A percentile compares a stretch with the other conserved stretches of the same genome.
These are phyloP conservation scores for Chloranthus sessilifolius DNA, from an alignment of 164 flowering plant species.

Conservation along the genomic window DNA sequence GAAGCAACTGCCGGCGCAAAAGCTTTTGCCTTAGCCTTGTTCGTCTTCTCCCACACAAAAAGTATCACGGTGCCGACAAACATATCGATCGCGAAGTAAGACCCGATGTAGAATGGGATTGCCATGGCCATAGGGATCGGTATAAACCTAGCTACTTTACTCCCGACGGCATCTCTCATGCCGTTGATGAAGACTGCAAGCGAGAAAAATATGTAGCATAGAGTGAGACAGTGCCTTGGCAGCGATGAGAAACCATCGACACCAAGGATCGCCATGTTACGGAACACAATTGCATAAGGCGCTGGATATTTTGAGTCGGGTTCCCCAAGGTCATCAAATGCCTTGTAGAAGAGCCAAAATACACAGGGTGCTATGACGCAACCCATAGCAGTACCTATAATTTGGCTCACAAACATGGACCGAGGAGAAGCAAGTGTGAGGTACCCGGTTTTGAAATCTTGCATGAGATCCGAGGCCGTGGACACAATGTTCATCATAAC, in stretches of 20 bases:
- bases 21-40: slow-evolving; percentile 46
- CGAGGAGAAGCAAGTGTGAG: slow-evolving; percentile 53
- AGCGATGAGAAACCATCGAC: slow-evolving; percentile 47
- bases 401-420: slow-evolving; percentile 58
- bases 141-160: slow-evolving; percentile 28
- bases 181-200: slow-evolving; percentile 35
- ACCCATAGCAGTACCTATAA: slow-evolving; percentile 53
- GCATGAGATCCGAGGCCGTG: slow-evolving; percentile 55
- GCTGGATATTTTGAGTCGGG: slow-evolving; percentile 40
- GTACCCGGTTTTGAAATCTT: slow-evolving; percentile 63
- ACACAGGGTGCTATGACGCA: slow-evolving; percentile 55
- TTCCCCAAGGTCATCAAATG: slow-evolving; percentile 31
- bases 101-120: slow-evolving; percentile 51
- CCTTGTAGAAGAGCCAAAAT: slow-evolving; percentile 58
- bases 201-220: slow-evolving; percentile 37
- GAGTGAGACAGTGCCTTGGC: slow-evolving; percentile 43
- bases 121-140: slow-evolving; percentile 70
- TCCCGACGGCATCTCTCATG: slow-evolving; percentile 25
- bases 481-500: slow-evolving; percentile 64
- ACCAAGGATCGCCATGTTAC: slow-evolving; percentile 51
- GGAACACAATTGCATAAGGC: slow-evolving; percentile 38
- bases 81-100: slow-evolving; percentile 53
- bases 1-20: slow-evolving; percentile 56
- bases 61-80: slow-evolving; percentile 51
- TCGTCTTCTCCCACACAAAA: slow-evolving; percentile 32